Evolutionary conservation across 2,329 filamentous ascomycete genomes (phyloP).

Genomic region (Septoria linicola): DNA sequence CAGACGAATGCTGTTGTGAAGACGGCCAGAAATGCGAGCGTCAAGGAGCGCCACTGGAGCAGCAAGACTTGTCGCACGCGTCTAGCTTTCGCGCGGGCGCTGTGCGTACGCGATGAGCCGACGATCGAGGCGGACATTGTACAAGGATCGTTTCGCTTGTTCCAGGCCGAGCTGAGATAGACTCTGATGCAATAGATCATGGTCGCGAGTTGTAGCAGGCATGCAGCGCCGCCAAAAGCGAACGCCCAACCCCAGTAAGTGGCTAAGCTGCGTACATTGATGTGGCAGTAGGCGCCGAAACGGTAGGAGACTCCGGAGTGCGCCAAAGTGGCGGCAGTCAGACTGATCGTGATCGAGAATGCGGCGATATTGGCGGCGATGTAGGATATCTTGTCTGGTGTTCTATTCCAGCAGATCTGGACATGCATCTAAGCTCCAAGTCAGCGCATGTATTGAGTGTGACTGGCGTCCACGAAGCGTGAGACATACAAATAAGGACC

Average conservation of each 20-base stretch:
- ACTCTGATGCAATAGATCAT: slow-evolving; percentile 40
- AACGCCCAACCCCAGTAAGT: slow-evolving; percentile 44
- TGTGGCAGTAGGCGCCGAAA: slow-evolving; percentile 88
- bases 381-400: slow-evolving; percentile 36
- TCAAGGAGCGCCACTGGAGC: slow-evolving; percentile 80
- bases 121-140: slow-evolving; percentile 23
- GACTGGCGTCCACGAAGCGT: too few relatives aligned
- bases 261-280: slow-evolving; percentile 59
- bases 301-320: slow-evolving; percentile 42
- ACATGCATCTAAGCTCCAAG: slow-evolving; percentile 34
- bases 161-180: slow-evolving; percentile 31
- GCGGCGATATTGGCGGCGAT: slow-evolving; percentile 36
- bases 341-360: slow-evolving; percentile 34
- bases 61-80: slow-evolving; percentile 74
- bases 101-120: slow-evolving; percentile 22
- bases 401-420: slow-evolving; percentile 41
- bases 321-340: slow-evolving; percentile 46
- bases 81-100: slow-evolving; percentile 65
- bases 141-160: slow-evolving; percentile 25
- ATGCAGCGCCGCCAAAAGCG: slow-evolving; percentile 35
- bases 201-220: slow-evolving; percentile 39
- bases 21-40: slow-evolving; percentile 76
- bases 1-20: slow-evolving; percentile 30
- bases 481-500: slow-evolving; percentile 34
- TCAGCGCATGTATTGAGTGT: too few relatives aligned